phyloP scores from a whole-genome alignment of 2,329 filamentous ascomycete species.

The Colletotrichum tropicicola region DNA sequence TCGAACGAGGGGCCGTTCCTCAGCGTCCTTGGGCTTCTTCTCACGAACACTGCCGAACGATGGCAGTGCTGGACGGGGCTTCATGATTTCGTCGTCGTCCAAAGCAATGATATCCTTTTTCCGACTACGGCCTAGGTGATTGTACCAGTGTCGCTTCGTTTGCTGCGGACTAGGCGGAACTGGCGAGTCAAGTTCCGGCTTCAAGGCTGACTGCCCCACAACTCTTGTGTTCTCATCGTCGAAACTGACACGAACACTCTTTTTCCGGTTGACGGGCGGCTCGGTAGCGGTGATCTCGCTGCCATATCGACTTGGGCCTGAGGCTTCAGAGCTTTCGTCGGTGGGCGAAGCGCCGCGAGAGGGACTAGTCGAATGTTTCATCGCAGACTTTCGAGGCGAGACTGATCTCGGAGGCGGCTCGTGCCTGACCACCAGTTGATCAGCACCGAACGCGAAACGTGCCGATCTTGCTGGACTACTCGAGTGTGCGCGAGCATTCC shows the following conservation, averaged over 20 bases:
- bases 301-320: conserved; percentile 37
- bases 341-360: conserved; percentile 61
- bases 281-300: conserved; percentile 43
- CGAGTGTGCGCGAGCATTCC: conserved; percentile 51
- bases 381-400: conserved; percentile 80
- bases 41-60: conserved; percentile 79
- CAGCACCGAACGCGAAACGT: conserved; percentile 69
- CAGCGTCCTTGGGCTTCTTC: conserved; percentile 61
- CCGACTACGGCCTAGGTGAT: conserved; percentile 54
- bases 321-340: conserved; percentile 56
- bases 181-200: conserved; percentile 49
- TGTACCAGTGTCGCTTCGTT: conserved; percentile 55
- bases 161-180: conserved; percentile 47
- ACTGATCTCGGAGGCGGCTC: conserved; percentile 75
- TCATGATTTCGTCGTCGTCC: conserved; percentile 76
- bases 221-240: conserved; percentile 70
- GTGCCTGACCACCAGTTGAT: conserved; percentile 68
- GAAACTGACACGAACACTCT: conserved; percentile 80
- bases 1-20: conserved; percentile 67
- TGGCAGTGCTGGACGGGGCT: conserved; percentile 77
- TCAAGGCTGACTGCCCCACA: conserved; percentile 56
- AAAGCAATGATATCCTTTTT: conserved; percentile 57
- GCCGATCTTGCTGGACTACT: conserved; percentile 74
- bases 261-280: conserved; percentile 59
- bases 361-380: conserved; percentile 70